Conservation (phyloP, 2,329 filamentous ascomycete species). For the Sclerotinia minor region DNA sequence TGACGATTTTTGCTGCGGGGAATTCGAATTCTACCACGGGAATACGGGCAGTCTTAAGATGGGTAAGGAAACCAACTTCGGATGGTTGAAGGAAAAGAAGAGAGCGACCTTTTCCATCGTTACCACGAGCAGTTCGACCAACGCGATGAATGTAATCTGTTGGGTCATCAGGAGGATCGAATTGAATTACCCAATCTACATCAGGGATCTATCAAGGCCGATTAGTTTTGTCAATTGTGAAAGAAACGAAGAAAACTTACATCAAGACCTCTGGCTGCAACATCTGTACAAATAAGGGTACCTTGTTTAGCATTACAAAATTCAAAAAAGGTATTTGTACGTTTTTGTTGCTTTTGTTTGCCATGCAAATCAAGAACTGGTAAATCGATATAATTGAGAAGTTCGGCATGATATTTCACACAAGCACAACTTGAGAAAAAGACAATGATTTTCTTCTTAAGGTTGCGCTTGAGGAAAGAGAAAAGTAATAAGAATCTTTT, state of each 20-base stretch:
- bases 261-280: slow-evolving; percentile 91
- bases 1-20: slow-evolving; percentile 85
- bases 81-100: slow-evolving; percentile 91
- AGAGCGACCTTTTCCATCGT: slow-evolving; percentile 79
- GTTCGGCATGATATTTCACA: slow-evolving; percentile 92
- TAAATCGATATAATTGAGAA: slow-evolving; percentile 96
- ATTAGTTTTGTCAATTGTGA: slow-evolving; percentile 1
- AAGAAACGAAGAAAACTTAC: slow-evolving; percentile 47
- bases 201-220: slow-evolving; percentile 66
- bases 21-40: slow-evolving; percentile 97
- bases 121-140: slow-evolving; percentile 86
- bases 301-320: slow-evolving; percentile 85
- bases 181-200: slow-evolving; percentile 96
- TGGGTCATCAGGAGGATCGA: slow-evolving; percentile 89
- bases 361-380: slow-evolving; percentile 84
- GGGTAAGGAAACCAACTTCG: slow-evolving; percentile 88
- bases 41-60: slow-evolving; percentile 87
- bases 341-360: slow-evolving; percentile 98
- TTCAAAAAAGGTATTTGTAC: slow-evolving; percentile 98
- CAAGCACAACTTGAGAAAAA: slow-evolving; percentile 93
- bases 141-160: slow-evolving; percentile 94
- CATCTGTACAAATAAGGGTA: slow-evolving; percentile 92
- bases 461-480: slow-evolving; percentile 87
- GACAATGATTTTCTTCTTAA: slow-evolving; percentile 91
- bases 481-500: slow-evolving; percentile 92